Conservation (phyloP, 257 asterid genomes). For the Plantago ovata region DNA sequence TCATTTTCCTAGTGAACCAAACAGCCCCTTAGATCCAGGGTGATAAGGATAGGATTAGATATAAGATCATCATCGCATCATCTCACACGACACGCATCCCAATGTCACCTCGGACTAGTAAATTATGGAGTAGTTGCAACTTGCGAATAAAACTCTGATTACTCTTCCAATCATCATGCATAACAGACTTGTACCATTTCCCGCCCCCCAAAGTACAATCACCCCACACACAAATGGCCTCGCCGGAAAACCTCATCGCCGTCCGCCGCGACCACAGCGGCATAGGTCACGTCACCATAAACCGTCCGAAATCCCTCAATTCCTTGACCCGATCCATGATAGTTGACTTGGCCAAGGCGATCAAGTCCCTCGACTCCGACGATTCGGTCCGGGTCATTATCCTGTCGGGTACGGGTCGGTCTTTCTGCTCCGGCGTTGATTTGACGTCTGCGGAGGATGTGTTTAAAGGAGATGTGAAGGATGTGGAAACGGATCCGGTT, state of each 20-base stretch:
- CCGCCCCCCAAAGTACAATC: no score
- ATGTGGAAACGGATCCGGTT: slow-evolving; percentile 72
- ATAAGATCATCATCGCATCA: no score
- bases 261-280: slow-evolving; percentile 55
- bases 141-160: no score
- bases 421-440: slow-evolving; percentile 94
- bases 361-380: slow-evolving; percentile 52
- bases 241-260: slow-evolving; percentile 57
- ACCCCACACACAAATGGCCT: slow-evolving; percentile 10
- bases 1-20: no score
- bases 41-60: no score
- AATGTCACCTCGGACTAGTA: no score
- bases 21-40: no score
- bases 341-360: slow-evolving; percentile 49
- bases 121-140: no score
- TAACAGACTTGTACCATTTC: no score
- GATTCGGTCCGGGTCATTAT: slow-evolving; percentile 64
- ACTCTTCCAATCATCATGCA: no score
- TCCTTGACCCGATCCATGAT: slow-evolving; percentile 75
- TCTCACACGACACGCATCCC: no score
- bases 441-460: slow-evolving; percentile 89
- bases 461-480: slow-evolving; percentile 81
- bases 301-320: slow-evolving; percentile 83
- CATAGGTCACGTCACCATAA: slow-evolving; percentile 57
- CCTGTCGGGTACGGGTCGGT: slow-evolving; percentile 72